Base-by-base conservation (phyloP, 495 filamentous ascomycete species). In the Talaromyces wortmannii region DNA sequence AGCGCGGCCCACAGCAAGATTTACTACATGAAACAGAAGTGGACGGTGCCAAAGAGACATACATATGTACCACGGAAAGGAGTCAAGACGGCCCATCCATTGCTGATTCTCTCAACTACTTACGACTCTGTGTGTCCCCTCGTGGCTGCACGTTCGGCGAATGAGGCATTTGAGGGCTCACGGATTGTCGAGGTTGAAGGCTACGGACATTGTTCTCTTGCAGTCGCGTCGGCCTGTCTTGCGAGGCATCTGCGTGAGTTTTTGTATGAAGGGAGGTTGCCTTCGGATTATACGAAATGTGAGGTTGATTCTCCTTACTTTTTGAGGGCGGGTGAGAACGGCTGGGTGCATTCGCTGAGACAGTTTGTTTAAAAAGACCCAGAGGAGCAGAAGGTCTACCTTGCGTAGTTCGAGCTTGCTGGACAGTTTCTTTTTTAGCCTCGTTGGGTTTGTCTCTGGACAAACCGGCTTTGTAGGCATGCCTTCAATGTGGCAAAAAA, bases 121-220 rank as follows among this genome's bases (percentile, higher is more conserved):
- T 73, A 70, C 42, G 76, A 77, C 56, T 71, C 74, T 5, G 64
- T 79, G 0, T 73, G 68, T 31, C 72, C 73, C 7, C 57, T 76
- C n/a, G 45, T 70, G 0, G 70, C 72, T 6, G 74, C 74, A 0
- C 56, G 60, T 3, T 63, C 65, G 15, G 74, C 74, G 0, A 63
- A 66, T 30, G 60, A 64, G 12, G 67, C 67, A 5, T 78, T 74
- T 48, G 61, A 62, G 15, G 73, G 59, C 1, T 71, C 72, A 11
- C 57, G 59, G 33, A 53, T 78, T 13, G 63, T 78, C 17, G 72
- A 77, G 56, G 60, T 76, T 12, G 57, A 68, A 11, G 74, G 66
- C 0, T 78, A 76, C 46, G 75, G 74, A 0, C 74, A 77, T 50
- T 76, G 69, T 54, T 70, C 70, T 11, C 36, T 71, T n/a, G 64